Base-by-base conservation (phyloP, 1,284 basidiomycete species). In the Trichosporon sp. region DNA sequence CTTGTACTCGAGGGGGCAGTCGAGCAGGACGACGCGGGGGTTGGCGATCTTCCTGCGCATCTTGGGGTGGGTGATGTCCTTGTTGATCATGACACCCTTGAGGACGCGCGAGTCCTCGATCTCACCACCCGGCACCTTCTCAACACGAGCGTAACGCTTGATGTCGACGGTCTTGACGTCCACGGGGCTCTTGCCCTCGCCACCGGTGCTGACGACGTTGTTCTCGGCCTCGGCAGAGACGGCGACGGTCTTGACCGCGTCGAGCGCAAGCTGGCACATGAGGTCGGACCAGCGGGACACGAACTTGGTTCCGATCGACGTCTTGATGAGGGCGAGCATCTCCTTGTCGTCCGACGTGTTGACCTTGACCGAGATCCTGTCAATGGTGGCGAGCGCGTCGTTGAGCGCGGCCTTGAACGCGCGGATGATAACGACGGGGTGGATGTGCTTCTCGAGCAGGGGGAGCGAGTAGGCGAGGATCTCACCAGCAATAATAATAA, bases 261-360 rank as follows among this genome's bases (percentile, higher is more conserved):
- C 88, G 34, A 99, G 86, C 0, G 97, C 97, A 65, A 99, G 90
- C 72, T 86, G 88, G 85, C 96, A 99, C 96, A 99, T 99, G 73
- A 98, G 89, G 77, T 97, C 94, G 0, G 92, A 92, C 96, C 96
- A 99, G 64, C 96, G 89, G 47, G 90, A 90, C 75, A 95, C 93
- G 78, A 99, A 98, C 84, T 99, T 99, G 69, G 97, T 99, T n/a
- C 96, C 96, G 83, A 99, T 98, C 63, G 94, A 96, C 0, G 93
- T 97, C 85, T 98, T 98, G 88, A 99, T 98, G 77, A 99, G 88
- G 3, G 92, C 88, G 51, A 98, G 89, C 96, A 99, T 99, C 77
- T 95, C 91, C 29, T 88, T 87, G 75, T 99, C 95, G 77, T 91
- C 89, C 58, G 87, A 87, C 21, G 91, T 89, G 84, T 99, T 89